Conservation (phyloP, 1,284 basidiomycete genomes). For the Rhodotorula glutinis region DNA sequence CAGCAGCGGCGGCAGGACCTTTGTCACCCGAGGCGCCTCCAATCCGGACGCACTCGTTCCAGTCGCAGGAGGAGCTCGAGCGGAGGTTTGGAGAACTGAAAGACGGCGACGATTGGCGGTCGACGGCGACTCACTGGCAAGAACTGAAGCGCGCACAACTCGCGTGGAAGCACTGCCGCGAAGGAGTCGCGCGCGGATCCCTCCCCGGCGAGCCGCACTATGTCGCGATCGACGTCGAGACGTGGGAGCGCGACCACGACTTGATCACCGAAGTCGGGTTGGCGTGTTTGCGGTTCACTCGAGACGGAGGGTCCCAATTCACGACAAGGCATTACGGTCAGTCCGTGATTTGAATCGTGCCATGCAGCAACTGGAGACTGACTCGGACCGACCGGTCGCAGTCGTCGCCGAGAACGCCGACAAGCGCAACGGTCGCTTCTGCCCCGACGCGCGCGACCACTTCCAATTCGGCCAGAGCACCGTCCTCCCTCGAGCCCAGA, state of each 20-base stretch:
- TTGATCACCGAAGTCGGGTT: constrained; percentile 32
- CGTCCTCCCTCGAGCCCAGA: constrained; percentile 52
- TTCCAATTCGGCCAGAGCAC: constrained; percentile 65
- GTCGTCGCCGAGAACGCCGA: constrained; percentile 59
- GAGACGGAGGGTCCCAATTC: constrained; percentile 1
- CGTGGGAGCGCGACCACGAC: constrained; percentile 29
- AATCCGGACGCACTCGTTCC: not conserved
- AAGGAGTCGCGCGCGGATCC: not conserved
- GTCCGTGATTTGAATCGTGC: too few relatives aligned
- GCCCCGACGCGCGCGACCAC: constrained; percentile 61
- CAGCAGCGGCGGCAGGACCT: too few relatives aligned
- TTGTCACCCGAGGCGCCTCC: too few relatives aligned
- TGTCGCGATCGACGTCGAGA: constrained; percentile 30
- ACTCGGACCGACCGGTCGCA: too few relatives aligned
- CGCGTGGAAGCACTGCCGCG: not conserved
- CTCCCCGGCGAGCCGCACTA: not conserved
- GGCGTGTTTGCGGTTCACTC: not conserved
- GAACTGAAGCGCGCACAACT: constrained; percentile 14
- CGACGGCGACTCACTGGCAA: constrained; percentile 1
- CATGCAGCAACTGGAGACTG: too few relatives aligned
- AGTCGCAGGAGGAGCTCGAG: constrained; percentile 16
- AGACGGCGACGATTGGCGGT: constrained; percentile 11
- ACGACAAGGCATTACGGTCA: constrained; percentile 14
- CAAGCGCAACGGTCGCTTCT: constrained; percentile 62
- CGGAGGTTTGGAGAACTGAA: constrained; percentile 18